These are phyloP conservation scores for Endothia cerciana DNA, from an alignment of 2,329 filamentous ascomycete species.

Conservation along the genomic window DNA sequence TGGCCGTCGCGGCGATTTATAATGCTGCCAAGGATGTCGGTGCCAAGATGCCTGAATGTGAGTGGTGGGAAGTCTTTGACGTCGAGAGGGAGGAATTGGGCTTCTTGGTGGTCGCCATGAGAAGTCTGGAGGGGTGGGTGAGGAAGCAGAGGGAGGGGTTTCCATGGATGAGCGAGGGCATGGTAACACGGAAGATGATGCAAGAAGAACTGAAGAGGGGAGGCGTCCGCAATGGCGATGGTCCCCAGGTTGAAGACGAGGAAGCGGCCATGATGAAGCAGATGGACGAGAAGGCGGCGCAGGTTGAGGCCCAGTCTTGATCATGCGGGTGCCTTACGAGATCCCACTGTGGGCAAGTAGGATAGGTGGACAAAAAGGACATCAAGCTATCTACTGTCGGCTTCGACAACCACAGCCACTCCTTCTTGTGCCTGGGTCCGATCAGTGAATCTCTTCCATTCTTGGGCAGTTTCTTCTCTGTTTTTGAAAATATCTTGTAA, in stretches of 20 bases:
- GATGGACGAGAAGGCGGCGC: constrained; percentile 42
- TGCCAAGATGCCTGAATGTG: constrained; percentile 77
- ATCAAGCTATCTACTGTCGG: neutral
- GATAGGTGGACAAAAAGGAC: neutral
- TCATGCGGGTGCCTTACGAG: neutral
- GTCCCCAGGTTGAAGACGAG: constrained; percentile 31
- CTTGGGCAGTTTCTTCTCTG: neutral
- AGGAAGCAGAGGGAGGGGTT: constrained; percentile 61
- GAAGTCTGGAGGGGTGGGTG: constrained; percentile 76
- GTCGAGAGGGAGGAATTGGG: constrained; percentile 92
- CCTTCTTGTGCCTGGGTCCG: too few relatives aligned
- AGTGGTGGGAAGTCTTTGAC: constrained; percentile 99
- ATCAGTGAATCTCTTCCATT: neutral
- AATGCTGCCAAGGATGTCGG: constrained; percentile 78
- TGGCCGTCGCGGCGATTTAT: constrained; percentile 90
- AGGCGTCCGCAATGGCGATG: constrained; percentile 43
- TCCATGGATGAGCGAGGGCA: constrained; percentile 49
- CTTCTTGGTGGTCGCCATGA: constrained; percentile 85
- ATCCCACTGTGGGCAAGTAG: neutral
- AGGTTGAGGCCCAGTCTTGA: constrained; percentile 33
- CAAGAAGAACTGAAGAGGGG: constrained; percentile 63
- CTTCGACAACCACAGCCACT: too few relatives aligned
- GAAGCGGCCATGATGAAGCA: constrained; percentile 43
- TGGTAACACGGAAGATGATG: constrained; percentile 63
- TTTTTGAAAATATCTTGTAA: neutral